Evolutionary conservation across 2,329 filamentous ascomycete species (phyloP), one percentile per base, ranked within the genome.

Genomic region (Neonectria sp.): DNA sequence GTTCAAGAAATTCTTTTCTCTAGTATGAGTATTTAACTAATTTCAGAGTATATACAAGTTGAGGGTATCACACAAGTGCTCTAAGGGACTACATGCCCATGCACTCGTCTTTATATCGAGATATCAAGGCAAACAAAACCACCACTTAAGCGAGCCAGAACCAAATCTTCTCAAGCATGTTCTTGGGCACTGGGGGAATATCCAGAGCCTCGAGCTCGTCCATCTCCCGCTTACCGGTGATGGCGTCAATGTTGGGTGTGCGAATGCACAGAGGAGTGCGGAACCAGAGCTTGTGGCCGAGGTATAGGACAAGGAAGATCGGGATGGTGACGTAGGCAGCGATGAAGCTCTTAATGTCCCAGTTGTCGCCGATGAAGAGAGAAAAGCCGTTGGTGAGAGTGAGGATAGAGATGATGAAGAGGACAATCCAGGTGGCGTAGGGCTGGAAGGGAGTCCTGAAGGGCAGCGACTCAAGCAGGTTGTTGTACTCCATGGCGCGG

Each of bases 371-470:
- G 77, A 91, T 92, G 79, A 95, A 95, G 21, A 92, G 87, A 52
- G 90, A 87, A 78, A 95, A 95, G 1, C 92, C 93, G 76, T 94
- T 94, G 75, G 93, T 91, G 7, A 95, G 79, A 3, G 87, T 88
- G 11, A 95, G 83, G 25, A 93, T 80, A 2, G 78, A 79, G 65
- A 94, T 86, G 49, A 90, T 75, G 12, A 86, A 76, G 8, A 94
- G 85, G 15, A 86, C 85, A 60, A 88, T 79, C 73, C 86, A 93
- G 0, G 91, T 87, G 9, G 89, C 89, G 75, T 91, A 94, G 0
- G 92, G 89, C 76, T 90, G 88, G 4, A 86, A 74, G 0, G 80
- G 79, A 0, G 87, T 87, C 60, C 73, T 81, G 81, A 86, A 90
- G 0, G 89, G 88, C 1, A 89, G 79, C 0, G 77, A 78, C 25